Conservation (phyloP, 495 filamentous ascomycete genomes). For the Durotheca rogersii region DNA sequence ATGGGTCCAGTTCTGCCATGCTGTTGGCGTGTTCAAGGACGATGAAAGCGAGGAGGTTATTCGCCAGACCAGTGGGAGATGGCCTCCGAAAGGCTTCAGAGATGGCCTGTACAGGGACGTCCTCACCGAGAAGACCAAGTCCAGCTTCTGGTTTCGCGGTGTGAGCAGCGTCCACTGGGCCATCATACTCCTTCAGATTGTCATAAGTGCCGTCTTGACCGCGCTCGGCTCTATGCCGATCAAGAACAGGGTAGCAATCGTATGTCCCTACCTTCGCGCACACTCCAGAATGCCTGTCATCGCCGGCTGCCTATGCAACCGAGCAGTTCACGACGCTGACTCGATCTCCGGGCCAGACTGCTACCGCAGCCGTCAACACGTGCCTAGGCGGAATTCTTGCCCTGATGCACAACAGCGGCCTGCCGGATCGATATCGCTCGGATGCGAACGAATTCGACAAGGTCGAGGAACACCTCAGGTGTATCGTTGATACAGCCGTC, state of each 20-base stretch:
- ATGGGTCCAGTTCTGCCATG: conserved; percentile 49
- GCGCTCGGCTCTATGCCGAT: conserved; percentile 41
- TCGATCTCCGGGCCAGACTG: conserved; percentile 31
- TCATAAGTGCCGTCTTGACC: conserved; percentile 46
- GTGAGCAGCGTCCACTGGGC: conserved; percentile 41
- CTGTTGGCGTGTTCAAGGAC: conserved; percentile 47
- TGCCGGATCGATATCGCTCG: conserved; percentile 50
- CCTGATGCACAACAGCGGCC: conserved; percentile 52
- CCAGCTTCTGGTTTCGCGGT: conserved; percentile 37
- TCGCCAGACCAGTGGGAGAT: conserved; percentile 44
- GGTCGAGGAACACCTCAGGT: conserved; percentile 49
- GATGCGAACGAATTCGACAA: conserved; percentile 48
- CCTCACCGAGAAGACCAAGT: conserved; percentile 43
- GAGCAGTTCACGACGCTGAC: background rate
- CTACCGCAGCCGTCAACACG: conserved; percentile 52
- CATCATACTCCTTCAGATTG: conserved; percentile 47
- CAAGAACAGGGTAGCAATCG: conserved; percentile 36
- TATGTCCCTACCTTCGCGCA: conserved; percentile 9
- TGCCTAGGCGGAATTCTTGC: conserved; percentile 50
- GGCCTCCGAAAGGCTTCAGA: conserved; percentile 47
- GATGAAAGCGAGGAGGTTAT: conserved; percentile 45
- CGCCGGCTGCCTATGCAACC: background rate
- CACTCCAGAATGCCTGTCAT: background rate
- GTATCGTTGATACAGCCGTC: conserved; percentile 47
- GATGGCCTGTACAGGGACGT: conserved; percentile 48